Base-by-base conservation (phyloP, 192 early-diverging fungal genomes). In the Ambispora gerdemannii region DNA sequence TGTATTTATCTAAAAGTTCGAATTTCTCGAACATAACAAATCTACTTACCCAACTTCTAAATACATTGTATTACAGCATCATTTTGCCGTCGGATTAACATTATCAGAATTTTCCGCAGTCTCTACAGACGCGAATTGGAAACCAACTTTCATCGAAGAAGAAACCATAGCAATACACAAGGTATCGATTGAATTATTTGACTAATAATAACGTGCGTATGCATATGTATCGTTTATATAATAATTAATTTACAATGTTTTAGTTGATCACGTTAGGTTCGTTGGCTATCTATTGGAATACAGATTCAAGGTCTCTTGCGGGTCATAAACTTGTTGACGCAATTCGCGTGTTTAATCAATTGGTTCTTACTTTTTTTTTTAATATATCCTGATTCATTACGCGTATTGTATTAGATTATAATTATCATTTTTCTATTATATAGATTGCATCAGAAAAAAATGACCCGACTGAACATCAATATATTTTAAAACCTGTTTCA, bases 401-500 rank as follows among this genome's bases (percentile, higher is more conserved):
- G n/a, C n/a, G n/a, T n/a, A n/a, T 68, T 28, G 50, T 31, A 63
- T 52, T 11, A n/a, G 30, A 55, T 47, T 24, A 33, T 7, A 60
- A n/a, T 31, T 4, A 56, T 51, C 63, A 28, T 30, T 38, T 10
- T n/a, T 75, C 75, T 72, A 47, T 82, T 20, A 68, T 50, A 31
- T 53, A 88, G 81, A 90, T 92, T 76, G 81, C 87, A 13, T 80
- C 80, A 31, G 81, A 80, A 24, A 78, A 85, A 47, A 77, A 86
- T 8, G 72, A 87, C 13, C 82, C 83, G 32, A 77, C 78, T 31
- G 84, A 86, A 36, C 87, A 89, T 56, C 90, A 92, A 63, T 96
- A 94, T 69, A 89, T 98, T 25, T 74, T 98, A 28, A 90, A 89
- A 75, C 97, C 97, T 1, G 94, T 98, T 0, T 93, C 92, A 19